phyloP scores from a whole-genome alignment of 148 eudicot species.

The Rheum nobile region DNA sequence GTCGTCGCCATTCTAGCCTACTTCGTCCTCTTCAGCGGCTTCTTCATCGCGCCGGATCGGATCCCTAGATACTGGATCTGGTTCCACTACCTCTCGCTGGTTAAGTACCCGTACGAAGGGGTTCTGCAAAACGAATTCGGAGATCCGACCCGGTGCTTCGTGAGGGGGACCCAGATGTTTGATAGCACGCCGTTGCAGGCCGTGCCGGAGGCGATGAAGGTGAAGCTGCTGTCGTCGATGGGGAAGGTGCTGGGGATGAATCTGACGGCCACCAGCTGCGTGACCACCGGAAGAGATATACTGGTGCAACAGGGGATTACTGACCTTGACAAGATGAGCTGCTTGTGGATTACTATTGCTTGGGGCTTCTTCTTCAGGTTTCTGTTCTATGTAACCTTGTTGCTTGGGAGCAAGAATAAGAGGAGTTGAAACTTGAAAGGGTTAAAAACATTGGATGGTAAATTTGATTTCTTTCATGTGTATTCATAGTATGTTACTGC shows the following conservation, averaged over 20 bases:
- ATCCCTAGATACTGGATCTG: constrained; percentile 72
- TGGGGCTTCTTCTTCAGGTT: constrained; percentile 75
- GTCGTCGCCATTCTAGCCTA: constrained; percentile 71
- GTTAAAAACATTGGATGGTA: too few species aligned
- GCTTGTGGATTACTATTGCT: constrained; percentile 62
- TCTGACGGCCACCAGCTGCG: constrained; percentile 46
- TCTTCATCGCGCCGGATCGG: constrained; percentile 61
- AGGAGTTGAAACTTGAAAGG: constrained; percentile 36
- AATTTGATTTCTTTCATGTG: too few species aligned
- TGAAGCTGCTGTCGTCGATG: constrained; percentile 39
- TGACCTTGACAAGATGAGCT: constrained; percentile 50
- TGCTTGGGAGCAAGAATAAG: constrained; percentile 73
- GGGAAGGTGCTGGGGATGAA: constrained; percentile 47
- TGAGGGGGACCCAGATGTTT: constrained; percentile 62
- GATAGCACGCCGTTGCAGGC: constrained; percentile 50
- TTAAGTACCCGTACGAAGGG: constrained; percentile 72
- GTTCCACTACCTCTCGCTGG: constrained; percentile 74
- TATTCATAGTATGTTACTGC: too few species aligned
- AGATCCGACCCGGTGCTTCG: constrained; percentile 51
- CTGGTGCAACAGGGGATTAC: constrained; percentile 52
- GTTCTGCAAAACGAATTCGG: constrained; percentile 63
- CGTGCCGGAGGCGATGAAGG: constrained; percentile 37
- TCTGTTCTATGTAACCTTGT: constrained; percentile 54
- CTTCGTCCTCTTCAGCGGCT: constrained; percentile 73
- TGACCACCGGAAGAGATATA: constrained; percentile 57